Percentiles rank a stretch among this genome's conserved stretches.
Evolutionary conservation across 176 grass and related monocot genomes (phyloP).

Genomic region (bread wheat (Triticum aestivum)): DNA sequence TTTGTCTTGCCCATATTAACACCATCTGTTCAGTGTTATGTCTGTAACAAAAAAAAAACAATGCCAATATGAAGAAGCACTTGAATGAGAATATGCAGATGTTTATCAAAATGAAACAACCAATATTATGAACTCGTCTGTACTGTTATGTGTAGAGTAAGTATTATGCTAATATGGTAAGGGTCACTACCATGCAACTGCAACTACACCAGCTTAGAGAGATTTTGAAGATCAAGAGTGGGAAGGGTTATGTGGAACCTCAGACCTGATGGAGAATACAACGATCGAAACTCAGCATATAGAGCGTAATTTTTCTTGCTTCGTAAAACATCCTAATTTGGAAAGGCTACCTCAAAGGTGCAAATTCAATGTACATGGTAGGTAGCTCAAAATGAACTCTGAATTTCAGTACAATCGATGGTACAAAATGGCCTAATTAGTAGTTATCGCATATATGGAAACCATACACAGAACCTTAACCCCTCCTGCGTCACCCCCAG

Average conservation of each 20-base stretch:
- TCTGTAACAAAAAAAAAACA: not conserved
- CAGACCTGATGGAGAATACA: not conserved
- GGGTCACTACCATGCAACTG: not conserved
- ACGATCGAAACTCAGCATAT: not conserved
- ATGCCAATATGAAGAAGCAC: not conserved
- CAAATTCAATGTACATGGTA: not conserved
- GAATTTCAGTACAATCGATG: not conserved
- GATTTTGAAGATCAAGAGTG: not conserved
- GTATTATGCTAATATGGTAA: not conserved
- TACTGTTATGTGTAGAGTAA: not conserved
- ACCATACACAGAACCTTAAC: no score
- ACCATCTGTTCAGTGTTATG: not conserved
- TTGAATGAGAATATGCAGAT: not conserved
- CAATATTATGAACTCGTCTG: not conserved
- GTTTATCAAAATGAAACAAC: not conserved
- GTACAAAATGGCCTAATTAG: not conserved
- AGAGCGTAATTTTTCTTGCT: not conserved
- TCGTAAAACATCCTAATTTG: not conserved
- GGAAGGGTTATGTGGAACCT: not conserved
- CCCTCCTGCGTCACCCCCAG: no score
- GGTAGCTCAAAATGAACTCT: not conserved
- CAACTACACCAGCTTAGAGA: not conserved
- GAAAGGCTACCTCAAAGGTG: not conserved
- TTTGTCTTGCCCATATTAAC: not conserved
- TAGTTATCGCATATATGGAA: not conserved